Evolutionary conservation across 75 land plant species (phyloP), one percentile per base, ranked within the genome.

Genomic region (Picea sitchensis): DNA sequence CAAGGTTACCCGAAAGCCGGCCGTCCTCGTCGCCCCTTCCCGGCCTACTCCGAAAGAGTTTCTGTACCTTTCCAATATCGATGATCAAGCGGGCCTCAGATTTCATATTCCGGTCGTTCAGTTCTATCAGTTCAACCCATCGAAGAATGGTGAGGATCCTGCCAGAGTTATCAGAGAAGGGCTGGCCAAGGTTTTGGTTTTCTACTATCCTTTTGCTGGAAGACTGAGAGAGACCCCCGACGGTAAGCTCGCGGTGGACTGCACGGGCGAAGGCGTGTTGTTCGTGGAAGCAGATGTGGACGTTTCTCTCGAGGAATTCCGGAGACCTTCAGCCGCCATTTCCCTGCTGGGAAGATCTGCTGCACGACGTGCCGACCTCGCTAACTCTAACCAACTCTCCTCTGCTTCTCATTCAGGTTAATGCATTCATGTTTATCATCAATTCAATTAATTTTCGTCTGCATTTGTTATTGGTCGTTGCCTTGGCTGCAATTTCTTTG

Each of bases 51-150:
- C 77, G 54, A 58, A 64, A 26, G 79, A 83, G 15, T 76, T 76
- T 79, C 82, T 81, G 63, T 86, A 78, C 84, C 73, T 89, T 17
- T 78, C 82, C 7, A 89, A 89, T 73, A 58, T 89, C 54, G 91
- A 89, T 65, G 89, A 89, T 72, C 87, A 89, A 72, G 81, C 77
- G 13, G 86, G 84, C 18, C 80, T 86, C 12, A 75, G 81, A 59
- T 57, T 71, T 61, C 81, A 80, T 61, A 71, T 80, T 14, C 81
- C 81, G 11, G 32, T 80, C 57, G 76, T 80, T 0, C 81, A 71
- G 58, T 73, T 80, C 51, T 80, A 80, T 38, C 74, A 20, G 0
- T 18, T 3, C 4, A 6, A 61, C 63, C 63, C 17, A 4, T 18
- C 18, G 21, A 18, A n/a, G 21, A n/a, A 61, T 0, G 63, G 63